Base-by-base conservation (phyloP, 352 stramenopile species). In the Elongisporangium senticosum region DNA sequence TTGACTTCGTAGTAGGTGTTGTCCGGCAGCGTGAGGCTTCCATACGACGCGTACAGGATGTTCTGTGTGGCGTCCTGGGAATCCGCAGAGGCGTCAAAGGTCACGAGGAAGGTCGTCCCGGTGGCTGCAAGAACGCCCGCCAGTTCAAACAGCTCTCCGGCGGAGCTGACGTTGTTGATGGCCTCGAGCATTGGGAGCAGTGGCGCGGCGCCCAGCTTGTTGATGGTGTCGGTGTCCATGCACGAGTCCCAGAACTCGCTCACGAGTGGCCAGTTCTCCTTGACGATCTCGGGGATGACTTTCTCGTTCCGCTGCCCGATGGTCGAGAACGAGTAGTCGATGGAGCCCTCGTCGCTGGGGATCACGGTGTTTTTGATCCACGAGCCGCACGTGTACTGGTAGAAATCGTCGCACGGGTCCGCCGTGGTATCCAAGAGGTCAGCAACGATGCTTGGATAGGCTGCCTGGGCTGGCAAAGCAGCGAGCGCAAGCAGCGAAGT, bases 321-420 rank as follows among this genome's bases (percentile, higher is more conserved):
- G 40, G 48, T 69, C 26, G 64, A 53, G 61, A 89, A 89, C 51
- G 74, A 85, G 33, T 70, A 75, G 51, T 80, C 69, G 14, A 78
- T 52, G 51, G 54, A 67, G 7, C 50, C n/a, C 28, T 73, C 56
- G 58, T 81, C 65, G 8, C 28, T 23, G 15, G 61, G 49, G 40
- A 87, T 79, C 4, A 65, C 55, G 47, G 69, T 75, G 23, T 68
- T 67, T 53, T 60, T 59, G 51, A 87, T 58, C 78, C 80, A 90
- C 24, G 50, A 53, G 49, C 80, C 78, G 58, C 80, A 90, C 49
- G 72, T 64, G 72, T 83, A 88, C 50, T 82, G 62, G 71, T 90
- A 93, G 52, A 90, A 90, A 70, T 93, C 81, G 15, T 76, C 63
- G 62, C 80, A 90, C 10, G 83, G 83, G 43, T 86, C 61, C 15